Percentiles rank a stretch among this genome's conserved stretches.
Evolutionary conservation across 2,329 filamentous ascomycete genomes (phyloP).

Genomic region (Fusarium falciforme): DNA sequence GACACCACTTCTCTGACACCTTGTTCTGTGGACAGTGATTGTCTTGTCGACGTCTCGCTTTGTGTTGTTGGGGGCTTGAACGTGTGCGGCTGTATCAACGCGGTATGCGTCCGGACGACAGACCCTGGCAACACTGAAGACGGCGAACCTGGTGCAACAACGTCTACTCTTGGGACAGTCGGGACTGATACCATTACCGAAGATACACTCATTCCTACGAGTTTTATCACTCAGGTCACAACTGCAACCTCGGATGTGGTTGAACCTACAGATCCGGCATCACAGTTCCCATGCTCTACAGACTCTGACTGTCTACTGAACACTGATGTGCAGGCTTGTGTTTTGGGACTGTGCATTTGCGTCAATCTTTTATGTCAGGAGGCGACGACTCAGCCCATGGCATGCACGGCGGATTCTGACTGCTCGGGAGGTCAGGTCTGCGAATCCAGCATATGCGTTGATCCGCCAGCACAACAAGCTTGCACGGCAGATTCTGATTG

Average conservation of each 20-base stretch:
- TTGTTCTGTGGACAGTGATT: slow-evolving; percentile 18
- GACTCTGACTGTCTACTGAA: not conserved
- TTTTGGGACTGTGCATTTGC: not conserved
- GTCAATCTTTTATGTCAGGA: not conserved
- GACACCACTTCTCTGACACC: not conserved
- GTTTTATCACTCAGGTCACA: not conserved
- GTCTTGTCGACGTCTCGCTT: not conserved
- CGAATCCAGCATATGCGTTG: not conserved
- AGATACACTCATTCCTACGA: not conserved
- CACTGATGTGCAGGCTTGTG: not conserved
- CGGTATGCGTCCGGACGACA: slow-evolving; percentile 7
- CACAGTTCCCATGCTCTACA: not conserved
- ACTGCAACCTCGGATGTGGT: not conserved
- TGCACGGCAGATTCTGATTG: slow-evolving; percentile 10
- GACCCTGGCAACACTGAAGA: not conserved
- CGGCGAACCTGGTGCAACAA: not conserved
- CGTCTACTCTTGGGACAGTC: not conserved
- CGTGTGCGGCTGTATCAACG: slow-evolving; percentile 13
- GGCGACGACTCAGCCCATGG: not conserved
- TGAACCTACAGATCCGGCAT: not conserved
- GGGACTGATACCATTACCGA: not conserved
- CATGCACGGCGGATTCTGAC: not conserved
- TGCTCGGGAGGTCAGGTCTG: not conserved
- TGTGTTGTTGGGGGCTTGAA: slow-evolving; percentile 7
- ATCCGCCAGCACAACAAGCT: not conserved